Base-by-base conservation (phyloP, 2,329 filamentous ascomycete species). In the Trichoderma arundinaceum region DNA sequence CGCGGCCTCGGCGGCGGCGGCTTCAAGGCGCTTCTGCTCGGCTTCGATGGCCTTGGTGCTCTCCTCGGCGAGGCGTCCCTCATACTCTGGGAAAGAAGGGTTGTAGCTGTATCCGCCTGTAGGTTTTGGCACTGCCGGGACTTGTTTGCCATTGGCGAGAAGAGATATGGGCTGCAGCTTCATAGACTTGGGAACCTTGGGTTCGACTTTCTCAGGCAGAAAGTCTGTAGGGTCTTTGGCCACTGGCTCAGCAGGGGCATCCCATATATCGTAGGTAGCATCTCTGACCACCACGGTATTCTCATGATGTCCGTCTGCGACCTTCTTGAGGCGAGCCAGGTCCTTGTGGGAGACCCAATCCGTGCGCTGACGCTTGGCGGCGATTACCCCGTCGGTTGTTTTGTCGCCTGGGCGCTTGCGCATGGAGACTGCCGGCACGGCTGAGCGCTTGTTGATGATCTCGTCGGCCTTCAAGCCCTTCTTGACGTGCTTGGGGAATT, bases 91-190 rank as follows among this genome's bases (percentile, higher is more conserved):
- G 71, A 96, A 96, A 6, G 87, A 82, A 0, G 95, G 95, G 76
- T 99, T 99, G 81, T 99, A 99, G 72, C 92, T 96, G 77, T 90
- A 92, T 66, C 92, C 93, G 15, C 90, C 92, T 7, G 88, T 85
- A 1, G 95, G 95, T 73, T 88, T 91, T 68, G 85, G 83, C 0
- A 99, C 90, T 2, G 93, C 89, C 1, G 92, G 91, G 8, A 96
- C 82, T 0, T 85, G 78, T 76, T 94, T 96, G 43, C 93, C 94
- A 73, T 84, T 92, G 49, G 90, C 91, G n/a, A 91, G 86, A 35
- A 98, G 84, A 3, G 94, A 92, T 61, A 96, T 84, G 3, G 95
- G 92, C 44, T 90, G 86, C 66, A 90, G 85, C 72, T 90, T 90
- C 70, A 97, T 77, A 0, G 94, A 93, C 60, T 83, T 82, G 4